Evolutionary conservation across 73 alveolate genomes (phyloP).

Genomic region (Uronychia binucleata): DNA sequence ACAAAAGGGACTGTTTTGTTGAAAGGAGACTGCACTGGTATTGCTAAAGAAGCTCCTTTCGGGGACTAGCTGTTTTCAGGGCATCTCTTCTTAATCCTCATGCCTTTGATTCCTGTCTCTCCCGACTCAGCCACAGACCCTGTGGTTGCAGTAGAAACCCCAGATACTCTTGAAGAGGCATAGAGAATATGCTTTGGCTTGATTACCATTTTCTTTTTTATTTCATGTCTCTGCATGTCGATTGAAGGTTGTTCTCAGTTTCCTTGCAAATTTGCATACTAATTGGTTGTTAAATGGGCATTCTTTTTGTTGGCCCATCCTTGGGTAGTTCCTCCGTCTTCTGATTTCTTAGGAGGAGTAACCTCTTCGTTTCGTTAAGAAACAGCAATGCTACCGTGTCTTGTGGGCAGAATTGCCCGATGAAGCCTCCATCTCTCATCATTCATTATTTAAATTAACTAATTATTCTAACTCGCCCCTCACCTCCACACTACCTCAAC

Average conservation of each 20-base stretch:
- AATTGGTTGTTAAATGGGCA: background rate
- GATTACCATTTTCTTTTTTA: background rate
- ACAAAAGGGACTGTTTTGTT: background rate
- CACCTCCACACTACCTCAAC: no score
- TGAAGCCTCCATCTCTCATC: background rate
- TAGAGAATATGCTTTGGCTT: background rate
- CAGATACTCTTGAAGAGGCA: no score
- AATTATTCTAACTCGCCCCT: no score
- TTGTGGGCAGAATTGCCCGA: background rate
- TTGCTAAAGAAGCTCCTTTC: background rate
- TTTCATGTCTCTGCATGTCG: background rate
- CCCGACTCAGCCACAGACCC: background rate
- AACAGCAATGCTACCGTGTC: background rate
- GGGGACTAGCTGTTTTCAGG: background rate
- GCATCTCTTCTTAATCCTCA: background rate
- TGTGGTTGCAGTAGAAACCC: no score
- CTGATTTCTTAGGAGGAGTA: background rate
- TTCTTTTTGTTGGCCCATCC: background rate
- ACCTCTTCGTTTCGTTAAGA: background rate
- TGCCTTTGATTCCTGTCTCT: background rate
- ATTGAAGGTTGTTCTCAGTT: background rate
- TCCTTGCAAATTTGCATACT: background rate
- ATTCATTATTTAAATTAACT: background rate
- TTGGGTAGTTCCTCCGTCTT: background rate
- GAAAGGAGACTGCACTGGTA: background rate